A percentile compares a stretch with the other conserved stretches of the same genome.
Evolutionary conservation across 2,329 filamentous ascomycete genomes (phyloP).

Genomic region (Claviceps cyperi): DNA sequence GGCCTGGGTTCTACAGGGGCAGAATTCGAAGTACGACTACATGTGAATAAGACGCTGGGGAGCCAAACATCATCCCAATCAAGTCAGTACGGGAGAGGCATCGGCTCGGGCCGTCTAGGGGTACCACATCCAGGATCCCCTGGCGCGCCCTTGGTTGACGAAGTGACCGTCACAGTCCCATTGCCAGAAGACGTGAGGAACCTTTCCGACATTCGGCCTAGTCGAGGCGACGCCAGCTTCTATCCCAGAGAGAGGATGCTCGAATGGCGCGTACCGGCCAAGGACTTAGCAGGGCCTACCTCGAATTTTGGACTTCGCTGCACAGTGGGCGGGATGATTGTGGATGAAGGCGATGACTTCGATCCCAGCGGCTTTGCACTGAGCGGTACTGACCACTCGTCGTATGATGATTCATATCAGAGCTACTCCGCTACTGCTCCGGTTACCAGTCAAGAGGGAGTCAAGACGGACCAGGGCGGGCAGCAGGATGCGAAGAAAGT

Average conservation of each 20-base stretch:
- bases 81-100: constrained; percentile 27
- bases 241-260: constrained; percentile 55
- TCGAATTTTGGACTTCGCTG: constrained; percentile 63
- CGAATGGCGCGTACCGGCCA: constrained; percentile 71
- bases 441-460: constrained; percentile 20
- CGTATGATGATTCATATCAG: constrained; percentile 43
- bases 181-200: constrained; percentile 69
- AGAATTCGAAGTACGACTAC: constrained; percentile 79
- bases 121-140: constrained; percentile 37
- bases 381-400: constrained; percentile 29
- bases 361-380: constrained; percentile 39
- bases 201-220: constrained; percentile 66
- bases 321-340: constrained; percentile 55
- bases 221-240: constrained; percentile 71
- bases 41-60: constrained; percentile 51
- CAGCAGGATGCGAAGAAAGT: constrained; percentile 41
- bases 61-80: constrained; percentile 19
- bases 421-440: constrained; percentile 12
- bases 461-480: constrained; percentile 17
- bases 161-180: constrained; percentile 64
- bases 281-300: constrained; percentile 54
- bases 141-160: constrained; percentile 52
- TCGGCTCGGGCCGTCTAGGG: constrained; percentile 25
- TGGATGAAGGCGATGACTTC: constrained; percentile 31
- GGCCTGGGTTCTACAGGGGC: constrained; percentile 58